phyloP scores from a whole-genome alignment of 371 early-diverging fungal genomes.

The Apophysomyces sp. region DNA sequence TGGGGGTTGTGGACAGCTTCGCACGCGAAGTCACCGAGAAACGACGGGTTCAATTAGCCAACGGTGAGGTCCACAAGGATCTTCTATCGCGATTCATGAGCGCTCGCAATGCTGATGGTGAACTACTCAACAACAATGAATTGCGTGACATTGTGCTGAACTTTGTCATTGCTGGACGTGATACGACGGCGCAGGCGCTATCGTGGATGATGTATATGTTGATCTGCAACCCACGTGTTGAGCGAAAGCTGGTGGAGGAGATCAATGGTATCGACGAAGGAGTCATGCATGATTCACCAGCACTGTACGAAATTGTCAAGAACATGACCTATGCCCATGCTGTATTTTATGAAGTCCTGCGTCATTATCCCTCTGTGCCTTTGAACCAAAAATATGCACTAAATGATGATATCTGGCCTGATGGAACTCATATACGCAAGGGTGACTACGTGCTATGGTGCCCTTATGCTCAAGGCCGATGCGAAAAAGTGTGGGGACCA shows the following conservation, averaged over 20 bases:
- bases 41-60: conserved; percentile 24
- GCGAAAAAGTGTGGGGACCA: conserved; percentile 54
- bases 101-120: conserved; percentile 52
- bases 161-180: conserved; percentile 67
- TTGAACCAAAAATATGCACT: conserved; percentile 60
- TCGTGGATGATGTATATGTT: conserved; percentile 69
- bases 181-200: conserved; percentile 67
- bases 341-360: conserved; percentile 65
- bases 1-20: conserved; percentile 46
- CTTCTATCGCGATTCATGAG: conserved; percentile 62
- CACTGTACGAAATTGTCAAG: conserved; percentile 44
- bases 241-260: conserved; percentile 57
- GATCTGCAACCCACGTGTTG: conserved; percentile 44
- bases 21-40: conserved; percentile 42
- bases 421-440: conserved; percentile 58
- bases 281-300: conserved; percentile 25
- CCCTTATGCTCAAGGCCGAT: conserved; percentile 53
- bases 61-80: conserved; percentile 41
- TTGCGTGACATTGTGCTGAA: conserved; percentile 65
- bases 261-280: conserved; percentile 44
- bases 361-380: conserved; percentile 77
- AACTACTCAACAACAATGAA: conserved; percentile 46
- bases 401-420: conserved; percentile 67
- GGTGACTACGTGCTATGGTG: conserved; percentile 53
- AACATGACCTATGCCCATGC: conserved; percentile 58